Base-by-base conservation (phyloP, 768 basidiomycete species). In the Sutorius australiensis region DNA sequence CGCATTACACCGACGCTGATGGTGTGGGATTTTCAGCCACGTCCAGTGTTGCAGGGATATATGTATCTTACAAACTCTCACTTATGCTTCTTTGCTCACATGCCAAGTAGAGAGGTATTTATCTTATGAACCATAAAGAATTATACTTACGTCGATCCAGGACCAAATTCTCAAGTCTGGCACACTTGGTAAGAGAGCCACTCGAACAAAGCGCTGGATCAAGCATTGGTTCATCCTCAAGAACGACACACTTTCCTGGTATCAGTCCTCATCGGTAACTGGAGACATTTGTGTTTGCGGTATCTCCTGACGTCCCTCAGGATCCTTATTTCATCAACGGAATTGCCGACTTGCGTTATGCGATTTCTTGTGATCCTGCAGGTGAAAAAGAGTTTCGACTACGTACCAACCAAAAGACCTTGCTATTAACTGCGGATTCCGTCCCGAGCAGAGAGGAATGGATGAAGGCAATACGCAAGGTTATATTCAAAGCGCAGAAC, bases 311-410 rank as follows among this genome's bases (percentile, higher is more conserved):
- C 39, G 17, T 45, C 28, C 13, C 28, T 24, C 55, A 95, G 93
- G 94, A 99, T 62, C 95, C 95, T 2, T 99, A 99, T 71, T 99
- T 99, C 68, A 91, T 95, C 11, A 90, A 94, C 59, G 97, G 94
- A 24, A 93, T 98, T 51, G 79, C 95, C n/a, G 93, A 97, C 63
- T 73, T 99, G 31, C 89, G 94, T 55, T 98, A 98, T 70, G 89
- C 89, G 7, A 87, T 92, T 41, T 81, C 88, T 21, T 97, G 95
- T 66, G 95, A 98, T 49, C 75, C 90, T 0, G 71, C 77, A 3
- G 80, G 82, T 13, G 88, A 93, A 61, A 87, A 78, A 61, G 89
- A 85, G 40, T 86, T 98, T 64, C 87, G 88, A 42, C 68, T 98
- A 19, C 77, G 89, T 31, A 95, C 93, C 7, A 88, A 88, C 62